These are phyloP conservation scores for Vitellaria paradoxa DNA, from an alignment of 179 eudicot species.

Conservation along the genomic window DNA sequence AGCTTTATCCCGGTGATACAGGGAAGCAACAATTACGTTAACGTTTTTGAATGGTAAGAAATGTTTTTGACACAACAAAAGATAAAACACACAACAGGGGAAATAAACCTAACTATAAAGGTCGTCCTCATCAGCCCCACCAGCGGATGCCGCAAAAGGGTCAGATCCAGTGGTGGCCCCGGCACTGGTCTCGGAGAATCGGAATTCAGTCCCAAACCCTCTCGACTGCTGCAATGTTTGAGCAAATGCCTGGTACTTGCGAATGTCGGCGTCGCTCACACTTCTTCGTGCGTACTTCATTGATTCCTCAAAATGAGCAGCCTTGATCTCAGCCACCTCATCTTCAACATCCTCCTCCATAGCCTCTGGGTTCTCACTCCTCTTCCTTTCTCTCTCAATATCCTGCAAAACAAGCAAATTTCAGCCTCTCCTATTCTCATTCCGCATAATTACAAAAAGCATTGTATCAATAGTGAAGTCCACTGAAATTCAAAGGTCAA, in stretches of 20 bases:
- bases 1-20: background rate
- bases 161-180: constrained; percentile 40
- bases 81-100: background rate
- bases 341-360: constrained; percentile 82
- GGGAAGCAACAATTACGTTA: background rate
- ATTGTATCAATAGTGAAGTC: background rate
- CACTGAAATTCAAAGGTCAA: background rate
- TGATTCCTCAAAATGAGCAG: constrained; percentile 73
- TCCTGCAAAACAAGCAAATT: constrained; percentile 40
- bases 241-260: constrained; percentile 78
- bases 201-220: constrained; percentile 71
- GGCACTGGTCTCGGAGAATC: constrained; percentile 38
- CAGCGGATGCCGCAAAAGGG: constrained; percentile 65
- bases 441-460: background rate
- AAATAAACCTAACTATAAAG: constrained; percentile 44
- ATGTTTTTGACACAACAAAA: background rate
- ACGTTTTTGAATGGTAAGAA: background rate
- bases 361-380: constrained; percentile 66
- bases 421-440: background rate
- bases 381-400: constrained; percentile 60
- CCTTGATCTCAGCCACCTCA: constrained; percentile 63
- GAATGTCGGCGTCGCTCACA: constrained; percentile 77
- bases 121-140: constrained; percentile 76
- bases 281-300: constrained; percentile 79
- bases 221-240: constrained; percentile 82